Evolutionary conservation across 2,329 filamentous ascomycete species (phyloP).

Genomic region (Epichloe baconii): DNA sequence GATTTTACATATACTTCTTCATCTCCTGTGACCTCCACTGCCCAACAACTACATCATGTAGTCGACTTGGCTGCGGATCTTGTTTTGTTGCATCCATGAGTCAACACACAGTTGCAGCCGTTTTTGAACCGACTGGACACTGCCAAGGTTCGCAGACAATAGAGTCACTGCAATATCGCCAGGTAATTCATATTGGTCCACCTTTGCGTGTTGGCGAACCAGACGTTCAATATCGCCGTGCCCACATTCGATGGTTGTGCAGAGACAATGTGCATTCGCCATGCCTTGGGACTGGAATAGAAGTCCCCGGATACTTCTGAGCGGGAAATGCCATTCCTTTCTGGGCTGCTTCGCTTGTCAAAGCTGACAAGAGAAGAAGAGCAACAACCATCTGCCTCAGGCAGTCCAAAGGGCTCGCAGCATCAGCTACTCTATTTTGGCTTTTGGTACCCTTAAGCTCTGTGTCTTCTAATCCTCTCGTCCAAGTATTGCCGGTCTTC

Average conservation of each 20-base stretch:
- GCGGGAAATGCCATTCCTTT: neutral
- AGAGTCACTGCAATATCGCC: neutral
- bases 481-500: neutral
- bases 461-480: neutral
- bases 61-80: neutral
- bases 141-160: neutral
- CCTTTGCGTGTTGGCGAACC: neutral
- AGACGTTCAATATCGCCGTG: neutral
- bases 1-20: neutral
- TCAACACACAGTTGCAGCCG: slow-evolving; percentile 1
- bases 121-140: neutral
- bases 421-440: neutral
- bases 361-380: neutral
- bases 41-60: neutral
- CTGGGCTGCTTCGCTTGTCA: neutral
- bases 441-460: neutral
- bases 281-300: neutral
- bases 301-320: neutral
- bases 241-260: neutral
- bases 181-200: neutral
- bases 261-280: neutral
- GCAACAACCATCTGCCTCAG: neutral
- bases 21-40: neutral
- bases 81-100: slow-evolving; percentile 1
- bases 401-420: neutral